Base-by-base conservation (phyloP, 495 filamentous ascomycete genomes). In the Tuber umbilicatum region DNA sequence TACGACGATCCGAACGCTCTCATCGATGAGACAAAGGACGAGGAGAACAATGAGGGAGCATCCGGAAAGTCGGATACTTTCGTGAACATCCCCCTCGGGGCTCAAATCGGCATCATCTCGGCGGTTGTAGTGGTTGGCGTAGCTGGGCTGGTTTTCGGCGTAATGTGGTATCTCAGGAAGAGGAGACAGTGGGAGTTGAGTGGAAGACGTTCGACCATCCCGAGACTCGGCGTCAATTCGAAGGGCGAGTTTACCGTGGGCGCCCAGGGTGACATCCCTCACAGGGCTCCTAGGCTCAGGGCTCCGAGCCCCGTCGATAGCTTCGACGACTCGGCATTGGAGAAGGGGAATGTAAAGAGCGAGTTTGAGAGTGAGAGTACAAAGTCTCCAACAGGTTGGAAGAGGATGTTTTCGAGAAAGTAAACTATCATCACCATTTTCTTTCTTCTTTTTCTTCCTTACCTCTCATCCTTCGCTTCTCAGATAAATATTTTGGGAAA, bases 41-140 rank as follows among this genome's bases (percentile, higher is more conserved):
- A 73, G 23, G 75, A 76, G 41, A 76, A 40, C 60, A 74, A 69
- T 69, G 80, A 71, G 1, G 80, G 80, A 6, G 81, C 80, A 39
- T 73, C 70, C 23, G 74, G 75, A 31, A 72, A 40, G 16, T 80
- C 80, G 16, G 78, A 81, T 39, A 80, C 80, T 31, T 82, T 82
- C 64, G 80, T 82, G 74, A 76, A 79, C 69, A 75, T 78, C 14
- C 75, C 78, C 6, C 68, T 82, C 40, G 80, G 80, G 14, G 81
- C 81, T 1, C 80, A 82, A 73, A 76, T 81, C 45, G 81, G 81
- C 23, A 82, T 82, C 38, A 82, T 82, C 55, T 74, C 76, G 7
- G 69, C 76, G 12, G 80, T 82, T 21, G 75, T 82, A n/a, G 68
- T 82, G 39, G 71, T 77, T 17, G 81, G 78, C 39, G 72, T 82